These are phyloP conservation scores for Aspergillus texensis DNA, from an alignment of 2,329 filamentous ascomycete species.

Conservation along the genomic window DNA sequence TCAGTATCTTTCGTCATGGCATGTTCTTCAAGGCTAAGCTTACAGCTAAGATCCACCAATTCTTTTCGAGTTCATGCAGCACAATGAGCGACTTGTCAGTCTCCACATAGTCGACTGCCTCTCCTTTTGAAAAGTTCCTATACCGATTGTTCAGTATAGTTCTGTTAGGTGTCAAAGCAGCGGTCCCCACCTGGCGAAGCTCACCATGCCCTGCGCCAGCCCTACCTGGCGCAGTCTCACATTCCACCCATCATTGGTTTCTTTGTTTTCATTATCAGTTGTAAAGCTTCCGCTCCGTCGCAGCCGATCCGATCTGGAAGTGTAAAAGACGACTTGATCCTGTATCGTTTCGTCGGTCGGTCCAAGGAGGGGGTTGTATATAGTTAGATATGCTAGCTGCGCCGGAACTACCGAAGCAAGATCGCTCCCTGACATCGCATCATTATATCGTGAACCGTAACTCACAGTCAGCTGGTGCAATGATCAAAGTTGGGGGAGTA, in stretches of 20 bases:
- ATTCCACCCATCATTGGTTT: slow-evolving; percentile 69
- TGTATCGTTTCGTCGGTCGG: slow-evolving; percentile 70
- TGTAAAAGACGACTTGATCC: slow-evolving; percentile 92
- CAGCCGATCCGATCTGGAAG: slow-evolving; percentile 53
- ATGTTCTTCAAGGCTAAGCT: slow-evolving; percentile 37
- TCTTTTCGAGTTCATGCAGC: slow-evolving; percentile 80
- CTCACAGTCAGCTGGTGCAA: slow-evolving; percentile 19
- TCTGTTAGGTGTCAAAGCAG: slow-evolving; percentile 12
- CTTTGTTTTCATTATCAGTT: slow-evolving; percentile 29
- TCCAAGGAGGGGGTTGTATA: slow-evolving; percentile 88
- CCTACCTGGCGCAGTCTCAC: slow-evolving; percentile 90
- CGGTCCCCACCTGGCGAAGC: slow-evolving; percentile 69
- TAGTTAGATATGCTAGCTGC: slow-evolving; percentile 85
- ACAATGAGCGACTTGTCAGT: slow-evolving; percentile 87
- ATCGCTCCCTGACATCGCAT: slow-evolving; percentile 45
- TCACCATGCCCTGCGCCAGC: slow-evolving; percentile 93
- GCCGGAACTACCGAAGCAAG: slow-evolving; percentile 65
- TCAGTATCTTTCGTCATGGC: slow-evolving; percentile 11
- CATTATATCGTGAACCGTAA: slow-evolving; percentile 17
- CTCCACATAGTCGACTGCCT: slow-evolving; percentile 80
- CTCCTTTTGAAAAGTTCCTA: slow-evolving; percentile 78
- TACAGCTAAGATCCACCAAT: slow-evolving; percentile 96
- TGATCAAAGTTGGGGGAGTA: slow-evolving; percentile 6
- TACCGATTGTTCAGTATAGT: slow-evolving; percentile 20
- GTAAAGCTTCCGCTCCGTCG: slow-evolving; percentile 23